Evolutionary conservation across 2,329 filamentous ascomycete species (phyloP), one percentile per base, ranked within the genome.

Genomic region (Trichoderma harzianum): DNA sequence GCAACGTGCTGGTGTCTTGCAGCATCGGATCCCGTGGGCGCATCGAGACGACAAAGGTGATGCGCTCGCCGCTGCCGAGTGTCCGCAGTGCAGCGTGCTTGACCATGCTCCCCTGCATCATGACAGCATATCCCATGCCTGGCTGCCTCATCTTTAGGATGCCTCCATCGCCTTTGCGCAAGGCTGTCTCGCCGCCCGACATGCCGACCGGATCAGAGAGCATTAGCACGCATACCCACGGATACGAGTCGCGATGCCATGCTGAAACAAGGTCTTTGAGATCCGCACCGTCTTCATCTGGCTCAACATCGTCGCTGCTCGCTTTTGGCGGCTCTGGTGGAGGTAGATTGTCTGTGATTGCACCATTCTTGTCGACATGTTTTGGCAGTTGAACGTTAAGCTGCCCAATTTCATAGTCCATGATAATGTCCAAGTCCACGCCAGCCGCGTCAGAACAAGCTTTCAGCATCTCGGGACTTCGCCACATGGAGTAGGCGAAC

Each of bases 401-500:
- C 75, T 89, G 86, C 24, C 84, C 86, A 72, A 89, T 86, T 74
- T 90, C 88, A 74, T 85, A 88, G 78, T 89, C 85, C 77, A 88
- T 84, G 8, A 82, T 83, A 0, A 86, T 87, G 10, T 89, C 81
- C 16, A 90, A 82, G 10, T 90, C 88, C 24, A 90, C 82, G 10
- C 88, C 87, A 28, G 61, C 61, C 24, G 61, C 61, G 18, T 47
- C 61, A 3, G 87, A 89, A 67, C 90, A 82, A 74, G 85, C 84
- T 10, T 81, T 79, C 3, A 89, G 83, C 2, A 86, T 84, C 64
- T 88, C 83, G 0, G 88, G 86, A 61, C 84, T 84, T 70, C 85
- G 87, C 89, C 88, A 91, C 39, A 70, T 65, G 26, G 58, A 51
- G 30, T 70, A 64, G 16, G 60, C 47, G 6, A 70, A 70, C 14